A percentile compares a stretch with the other conserved stretches of the same genome.
phyloP scores from a whole-genome alignment of 306 rosid genomes.

The Geum urbanum region DNA sequence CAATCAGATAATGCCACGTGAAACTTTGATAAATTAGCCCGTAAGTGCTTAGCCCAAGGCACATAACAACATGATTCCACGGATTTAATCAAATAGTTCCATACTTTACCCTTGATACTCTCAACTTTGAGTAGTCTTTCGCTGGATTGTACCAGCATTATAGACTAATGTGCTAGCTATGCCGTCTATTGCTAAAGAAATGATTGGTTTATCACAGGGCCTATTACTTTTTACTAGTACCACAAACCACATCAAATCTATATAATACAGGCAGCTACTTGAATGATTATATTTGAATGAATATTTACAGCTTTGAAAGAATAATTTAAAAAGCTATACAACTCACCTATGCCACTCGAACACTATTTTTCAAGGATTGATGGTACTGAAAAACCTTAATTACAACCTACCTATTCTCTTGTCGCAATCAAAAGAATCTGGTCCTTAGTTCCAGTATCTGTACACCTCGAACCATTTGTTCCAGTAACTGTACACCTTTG shows the following conservation, averaged over 20 bases:
- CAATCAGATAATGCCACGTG: too few species aligned
- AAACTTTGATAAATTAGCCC: too few species aligned
- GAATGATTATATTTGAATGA: constrained; percentile 9
- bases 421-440: constrained; percentile 27
- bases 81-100: too few species aligned
- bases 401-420: constrained; percentile 17
- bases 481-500: neutral
- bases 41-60: too few species aligned
- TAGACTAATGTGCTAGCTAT: too few species aligned
- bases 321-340: constrained; percentile 40
- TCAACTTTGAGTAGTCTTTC: too few species aligned
- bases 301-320: constrained; percentile 48
- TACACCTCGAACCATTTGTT: constrained; percentile 26
- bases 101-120: too few species aligned
- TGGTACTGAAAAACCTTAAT: neutral
- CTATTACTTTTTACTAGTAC: too few species aligned
- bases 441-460: constrained; percentile 13
- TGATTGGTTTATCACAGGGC: too few species aligned
- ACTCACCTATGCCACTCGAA: constrained; percentile 32
- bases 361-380: constrained; percentile 21
- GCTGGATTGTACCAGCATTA: too few species aligned
- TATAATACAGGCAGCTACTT: constrained; percentile 9
- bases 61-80: too few species aligned
- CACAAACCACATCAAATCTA: neutral
- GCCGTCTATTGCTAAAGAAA: too few species aligned